Evolutionary conservation across 2,329 filamentous ascomycete genomes (phyloP).

Genomic region (Fusarium concolor): DNA sequence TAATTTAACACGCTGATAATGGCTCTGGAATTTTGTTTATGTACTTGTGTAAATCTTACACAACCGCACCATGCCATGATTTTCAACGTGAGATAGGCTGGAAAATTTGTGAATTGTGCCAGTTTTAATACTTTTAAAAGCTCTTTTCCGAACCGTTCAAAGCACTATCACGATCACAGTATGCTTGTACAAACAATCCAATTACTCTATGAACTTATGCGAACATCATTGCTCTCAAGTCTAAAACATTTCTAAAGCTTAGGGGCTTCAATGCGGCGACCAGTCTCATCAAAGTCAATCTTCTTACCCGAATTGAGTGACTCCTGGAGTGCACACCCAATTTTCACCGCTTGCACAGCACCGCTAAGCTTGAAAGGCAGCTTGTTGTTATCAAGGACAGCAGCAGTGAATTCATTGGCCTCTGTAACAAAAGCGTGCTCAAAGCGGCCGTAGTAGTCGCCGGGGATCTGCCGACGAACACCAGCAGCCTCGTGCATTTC

Average conservation of each 20-base stretch:
- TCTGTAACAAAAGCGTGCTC: slow-evolving; percentile 72
- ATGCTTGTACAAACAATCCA: background rate
- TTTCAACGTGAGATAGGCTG: no score
- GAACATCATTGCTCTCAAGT: background rate
- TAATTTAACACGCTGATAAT: no score
- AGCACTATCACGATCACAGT: no score
- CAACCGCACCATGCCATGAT: no score
- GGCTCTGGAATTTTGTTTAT: no score
- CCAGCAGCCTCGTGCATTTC: slow-evolving; percentile 63
- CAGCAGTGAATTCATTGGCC: slow-evolving; percentile 71
- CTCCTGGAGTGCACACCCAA: slow-evolving; percentile 71
- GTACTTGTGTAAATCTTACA: no score
- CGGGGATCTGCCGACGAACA: slow-evolving; percentile 69
- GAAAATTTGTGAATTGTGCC: no score
- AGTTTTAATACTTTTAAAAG: no score
- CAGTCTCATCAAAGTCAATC: slow-evolving; percentile 67
- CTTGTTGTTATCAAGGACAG: slow-evolving; percentile 66
- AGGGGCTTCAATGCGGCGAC: slow-evolving; percentile 40
- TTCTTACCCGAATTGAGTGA: slow-evolving; percentile 65
- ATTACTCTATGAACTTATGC: slow-evolving; percentile 20
- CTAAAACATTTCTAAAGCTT: slow-evolving; percentile 31
- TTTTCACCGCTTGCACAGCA: slow-evolving; percentile 70
- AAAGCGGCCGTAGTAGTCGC: slow-evolving; percentile 73
- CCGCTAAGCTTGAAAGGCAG: slow-evolving; percentile 68
- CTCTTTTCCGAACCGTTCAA: no score